phyloP scores from a whole-genome alignment of 2,329 filamentous ascomycete species.

The Zymoseptoria pseudotritici region DNA sequence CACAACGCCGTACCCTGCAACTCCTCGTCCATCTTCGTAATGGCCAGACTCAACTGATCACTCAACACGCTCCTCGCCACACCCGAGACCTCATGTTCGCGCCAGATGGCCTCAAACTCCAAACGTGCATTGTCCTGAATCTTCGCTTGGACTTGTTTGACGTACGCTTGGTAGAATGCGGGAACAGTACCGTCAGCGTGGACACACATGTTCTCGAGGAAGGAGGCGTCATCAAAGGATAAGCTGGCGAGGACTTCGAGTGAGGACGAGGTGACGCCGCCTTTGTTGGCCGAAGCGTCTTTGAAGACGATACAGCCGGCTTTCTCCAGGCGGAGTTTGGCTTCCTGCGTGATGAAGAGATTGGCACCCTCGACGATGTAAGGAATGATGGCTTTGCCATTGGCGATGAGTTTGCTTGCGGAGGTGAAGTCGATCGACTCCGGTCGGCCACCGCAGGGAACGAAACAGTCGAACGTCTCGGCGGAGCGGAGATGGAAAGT shows the following conservation, averaged over 20 bases:
- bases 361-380: constrained; percentile 98
- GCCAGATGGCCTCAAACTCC: constrained; percentile 98
- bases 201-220: constrained; percentile 91
- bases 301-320: constrained; percentile 96
- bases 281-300: constrained; percentile 97
- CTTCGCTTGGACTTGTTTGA: constrained; percentile 80
- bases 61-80: constrained; percentile 77
- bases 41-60: constrained; percentile 82
- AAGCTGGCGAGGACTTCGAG: constrained; percentile 91
- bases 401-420: constrained; percentile 78
- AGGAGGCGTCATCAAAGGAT: constrained; percentile 84
- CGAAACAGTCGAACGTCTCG: constrained; percentile 74
- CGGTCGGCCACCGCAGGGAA: constrained; percentile 91
- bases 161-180: constrained; percentile 87
- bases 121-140: constrained; percentile 87
- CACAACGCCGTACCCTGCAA: constrained; percentile 88
- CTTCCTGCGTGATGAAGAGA: constrained; percentile 96
- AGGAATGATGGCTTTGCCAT: constrained; percentile 79
- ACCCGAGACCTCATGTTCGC: constrained; percentile 78
- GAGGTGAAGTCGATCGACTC: constrained; percentile 92
- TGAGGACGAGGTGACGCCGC: constrained; percentile 93
- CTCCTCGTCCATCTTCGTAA: constrained; percentile 95
- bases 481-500: constrained; percentile 77
- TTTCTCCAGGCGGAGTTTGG: constrained; percentile 87
- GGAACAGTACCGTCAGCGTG: constrained; percentile 68